These are phyloP conservation scores for Priceomyces medius DNA, from an alignment of 805 yeast species.

Conservation along the genomic window DNA sequence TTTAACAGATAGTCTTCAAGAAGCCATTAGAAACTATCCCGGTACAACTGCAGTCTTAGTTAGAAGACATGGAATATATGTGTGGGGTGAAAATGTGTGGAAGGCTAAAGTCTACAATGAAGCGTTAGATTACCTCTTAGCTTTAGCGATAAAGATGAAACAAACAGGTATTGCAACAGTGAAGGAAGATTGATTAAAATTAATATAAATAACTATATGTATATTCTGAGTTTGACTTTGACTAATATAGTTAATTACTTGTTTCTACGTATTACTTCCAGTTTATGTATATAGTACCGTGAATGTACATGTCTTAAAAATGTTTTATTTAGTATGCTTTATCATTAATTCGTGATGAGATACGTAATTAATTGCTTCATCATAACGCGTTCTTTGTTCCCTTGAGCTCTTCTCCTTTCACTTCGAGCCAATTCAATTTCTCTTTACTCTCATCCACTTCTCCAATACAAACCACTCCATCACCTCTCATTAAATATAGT, in stretches of 20 bases:
- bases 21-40: constrained; percentile 70
- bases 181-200: constrained; percentile 3
- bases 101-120: constrained; percentile 92
- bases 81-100: constrained; percentile 94
- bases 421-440: constrained; percentile 41
- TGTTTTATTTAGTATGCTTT: not conserved
- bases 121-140: constrained; percentile 86
- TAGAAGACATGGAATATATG: constrained; percentile 90
- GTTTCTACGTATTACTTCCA: not conserved
- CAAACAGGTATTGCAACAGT: constrained; percentile 61
- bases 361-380: not conserved
- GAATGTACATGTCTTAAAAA: not conserved
- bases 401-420: constrained; percentile 32
- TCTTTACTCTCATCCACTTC: constrained; percentile 46
- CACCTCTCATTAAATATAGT: constrained; percentile 56
- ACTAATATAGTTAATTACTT: too few species aligned
- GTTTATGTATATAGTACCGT: not conserved
- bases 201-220: not conserved
- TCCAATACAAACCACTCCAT: constrained; percentile 57
- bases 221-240: too few species aligned
- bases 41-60: constrained; percentile 83
- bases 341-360: not conserved
- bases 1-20: constrained; percentile 61
- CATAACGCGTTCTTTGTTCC: constrained; percentile 42
- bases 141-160: constrained; percentile 80